A percentile compares a stretch with the other conserved stretches of the same genome.
Conservation (phyloP, 768 basidiomycete genomes). For the Tricholoma sp. region DNA sequence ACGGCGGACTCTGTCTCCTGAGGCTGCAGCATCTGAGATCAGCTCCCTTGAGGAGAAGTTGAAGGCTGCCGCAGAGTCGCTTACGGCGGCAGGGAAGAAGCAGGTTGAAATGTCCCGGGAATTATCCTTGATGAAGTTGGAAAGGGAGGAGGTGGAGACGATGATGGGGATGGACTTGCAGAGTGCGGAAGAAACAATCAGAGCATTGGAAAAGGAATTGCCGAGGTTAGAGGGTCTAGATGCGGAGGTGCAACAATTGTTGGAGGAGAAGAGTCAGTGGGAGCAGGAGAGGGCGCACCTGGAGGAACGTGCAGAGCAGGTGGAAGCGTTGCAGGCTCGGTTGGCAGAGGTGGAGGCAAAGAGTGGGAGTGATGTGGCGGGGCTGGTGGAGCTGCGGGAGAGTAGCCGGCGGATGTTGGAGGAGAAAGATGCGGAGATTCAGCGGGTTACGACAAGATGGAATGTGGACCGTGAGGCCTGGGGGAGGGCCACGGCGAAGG, state of each 20-base stretch:
- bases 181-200: constrained; percentile 59
- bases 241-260: constrained; percentile 39
- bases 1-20: constrained; percentile 34
- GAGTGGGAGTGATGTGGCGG: constrained; percentile 35
- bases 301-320: constrained; percentile 33
- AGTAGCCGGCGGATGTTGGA: constrained; percentile 34
- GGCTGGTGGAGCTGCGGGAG: constrained; percentile 33
- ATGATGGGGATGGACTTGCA: constrained; percentile 62
- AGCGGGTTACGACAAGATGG: constrained; percentile 32
- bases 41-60: constrained; percentile 59
- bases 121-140: constrained; percentile 52
- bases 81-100: constrained; percentile 54
- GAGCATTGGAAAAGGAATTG: constrained; percentile 50
- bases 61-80: constrained; percentile 51
- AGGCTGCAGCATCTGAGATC: constrained; percentile 41
- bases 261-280: constrained; percentile 47
- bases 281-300: constrained; percentile 40
- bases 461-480: constrained; percentile 44
- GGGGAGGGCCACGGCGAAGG: constrained; percentile 42
- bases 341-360: constrained; percentile 38
- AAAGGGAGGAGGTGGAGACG: constrained; percentile 67
- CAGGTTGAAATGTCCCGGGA: constrained; percentile 60
- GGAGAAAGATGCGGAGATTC: constrained; percentile 35
- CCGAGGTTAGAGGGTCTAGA: constrained; percentile 46
- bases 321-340: constrained; percentile 35